phyloP scores from a whole-genome alignment of 345 rosid species.

The Cardamine resedifolia region DNA sequence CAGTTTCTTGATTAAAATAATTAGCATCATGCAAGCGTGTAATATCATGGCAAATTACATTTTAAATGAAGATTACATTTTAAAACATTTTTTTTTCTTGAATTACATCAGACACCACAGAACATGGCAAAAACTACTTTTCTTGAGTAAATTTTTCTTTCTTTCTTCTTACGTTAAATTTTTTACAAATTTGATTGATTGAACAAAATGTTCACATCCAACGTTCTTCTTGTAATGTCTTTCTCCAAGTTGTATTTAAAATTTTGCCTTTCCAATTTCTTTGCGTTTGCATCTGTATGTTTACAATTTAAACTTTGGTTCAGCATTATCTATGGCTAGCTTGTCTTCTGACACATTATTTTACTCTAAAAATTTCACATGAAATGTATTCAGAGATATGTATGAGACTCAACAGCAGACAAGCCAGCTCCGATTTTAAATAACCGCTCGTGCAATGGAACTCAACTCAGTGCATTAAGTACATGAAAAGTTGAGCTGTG shows the following conservation, averaged over 20 bases:
- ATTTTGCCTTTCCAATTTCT: not conserved
- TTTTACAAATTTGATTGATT: no score
- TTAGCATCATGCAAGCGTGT: not conserved
- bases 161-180: not conserved
- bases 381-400: not conserved
- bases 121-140: not conserved
- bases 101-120: not conserved
- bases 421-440: not conserved
- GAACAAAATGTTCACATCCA: no score
- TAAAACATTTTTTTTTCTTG: not conserved
- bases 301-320: not conserved
- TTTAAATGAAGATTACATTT: no score
- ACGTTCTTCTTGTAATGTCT: not conserved
- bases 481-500: not conserved
- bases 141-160: not conserved
- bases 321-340: not conserved
- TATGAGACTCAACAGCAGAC: not conserved
- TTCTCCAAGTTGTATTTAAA: not conserved
- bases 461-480: conserved; percentile 6
- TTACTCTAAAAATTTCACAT: not conserved
- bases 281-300: not conserved
- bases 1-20: not conserved
- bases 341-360: not conserved
- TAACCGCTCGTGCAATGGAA: not conserved
- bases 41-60: not conserved